These are phyloP conservation scores for Hirsutella rhossiliensis DNA, from an alignment of 2,329 filamentous ascomycete species.

Conservation along the genomic window DNA sequence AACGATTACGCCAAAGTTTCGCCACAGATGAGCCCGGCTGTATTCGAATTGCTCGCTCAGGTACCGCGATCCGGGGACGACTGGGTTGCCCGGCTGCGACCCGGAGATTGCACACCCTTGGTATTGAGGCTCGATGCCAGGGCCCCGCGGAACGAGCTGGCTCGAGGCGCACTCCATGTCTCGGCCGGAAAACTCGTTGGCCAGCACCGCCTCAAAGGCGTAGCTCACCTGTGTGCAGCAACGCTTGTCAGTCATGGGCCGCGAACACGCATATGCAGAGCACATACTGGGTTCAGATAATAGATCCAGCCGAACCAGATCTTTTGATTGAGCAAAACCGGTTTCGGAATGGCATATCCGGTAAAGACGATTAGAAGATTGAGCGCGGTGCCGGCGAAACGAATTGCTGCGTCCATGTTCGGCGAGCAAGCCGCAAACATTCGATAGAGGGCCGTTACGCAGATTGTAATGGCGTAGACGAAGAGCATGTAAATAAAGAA, in stretches of 20 bases:
- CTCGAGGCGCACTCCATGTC: constrained; percentile 45
- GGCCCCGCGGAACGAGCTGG: constrained; percentile 42
- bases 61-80: constrained; percentile 46
- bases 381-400: constrained; percentile 41
- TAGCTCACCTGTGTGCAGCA: constrained; percentile 23
- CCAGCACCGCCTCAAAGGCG: constrained; percentile 53
- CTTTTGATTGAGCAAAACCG: constrained; percentile 29
- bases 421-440: constrained; percentile 45
- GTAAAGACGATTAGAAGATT: constrained; percentile 54
- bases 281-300: constrained; percentile 45
- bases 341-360: constrained; percentile 47
- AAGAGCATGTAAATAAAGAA: constrained; percentile 57
- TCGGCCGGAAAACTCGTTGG: constrained; percentile 49
- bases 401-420: constrained; percentile 50
- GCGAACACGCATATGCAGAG: background rate
- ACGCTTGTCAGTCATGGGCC: background rate
- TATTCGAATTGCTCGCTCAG: constrained; percentile 43
- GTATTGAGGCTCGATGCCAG: constrained; percentile 18
- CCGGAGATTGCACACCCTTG: constrained; percentile 41
- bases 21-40: constrained; percentile 48
- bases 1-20: constrained; percentile 68
- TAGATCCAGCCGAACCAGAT: constrained; percentile 63
- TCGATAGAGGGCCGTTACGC: constrained; percentile 44
- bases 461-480: constrained; percentile 42
- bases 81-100: constrained; percentile 32